Evolutionary conservation across 305 asterid genomes (phyloP), one percentile per base, ranked within the genome.

Genomic region (Ilex paraguariensis): DNA sequence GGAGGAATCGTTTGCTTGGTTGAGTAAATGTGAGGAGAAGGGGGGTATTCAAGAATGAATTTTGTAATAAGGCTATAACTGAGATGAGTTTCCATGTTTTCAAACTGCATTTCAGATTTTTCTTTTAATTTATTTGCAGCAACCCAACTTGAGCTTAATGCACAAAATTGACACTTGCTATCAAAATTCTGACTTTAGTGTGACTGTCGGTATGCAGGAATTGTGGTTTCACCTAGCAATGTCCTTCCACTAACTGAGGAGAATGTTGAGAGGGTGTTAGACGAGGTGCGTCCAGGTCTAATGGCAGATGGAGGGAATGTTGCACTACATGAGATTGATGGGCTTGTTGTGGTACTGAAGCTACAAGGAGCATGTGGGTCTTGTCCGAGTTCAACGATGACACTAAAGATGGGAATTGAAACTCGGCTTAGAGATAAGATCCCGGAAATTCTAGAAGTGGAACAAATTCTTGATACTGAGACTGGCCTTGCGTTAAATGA

Each of bases 341-440:
- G 97, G 32, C 95, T 87, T 58, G 92, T 87, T 65, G 97, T 90
- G 0, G 77, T 81, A 46, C 81, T 90, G 33, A 90, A 87, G 79
- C 93, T 90, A 66, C 96, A 90, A 72, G 97, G 97, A 42, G 97
- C 97, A 39, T 90, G 97, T 46, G 97, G 97, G n/a, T 90, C 97
- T 2, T 87, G 97, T 71, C 97, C 97, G 10, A 90, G 97, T 69
- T 90, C 97, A 11, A 74, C 96, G 10, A 84, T 86, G 96, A 90
- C 97, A 4, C 75, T 90, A 31, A 84, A 79, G 69, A 85, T 82
- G 90, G 97, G 97, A 57, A 90, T 90, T 48, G 97, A 90, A 73
- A 84, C 92, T 44, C 88, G 88, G 12, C 84, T 90, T 21, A 76
- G 88, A 5, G 96, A 90, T 71, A 90, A 90, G 74, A 90, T 90